Percentiles rank a stretch among this genome's conserved stretches.
These are phyloP conservation scores for Lyophyllum shimeji DNA, from an alignment of 768 basidiomycete species.

Conservation along the genomic window DNA sequence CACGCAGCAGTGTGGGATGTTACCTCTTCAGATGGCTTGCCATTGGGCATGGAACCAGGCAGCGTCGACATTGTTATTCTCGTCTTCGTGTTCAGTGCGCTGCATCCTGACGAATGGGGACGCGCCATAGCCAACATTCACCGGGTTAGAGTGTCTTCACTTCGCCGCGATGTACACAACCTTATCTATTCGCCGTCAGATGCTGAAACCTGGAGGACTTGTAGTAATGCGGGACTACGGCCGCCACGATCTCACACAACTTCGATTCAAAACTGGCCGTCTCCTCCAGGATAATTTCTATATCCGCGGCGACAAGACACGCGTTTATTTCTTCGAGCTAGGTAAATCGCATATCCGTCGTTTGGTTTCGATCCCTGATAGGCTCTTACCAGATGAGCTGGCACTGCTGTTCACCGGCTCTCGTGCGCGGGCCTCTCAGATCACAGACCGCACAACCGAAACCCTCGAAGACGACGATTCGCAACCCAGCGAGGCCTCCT, in stretches of 20 bases:
- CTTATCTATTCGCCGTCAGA: slow-evolving; percentile 39
- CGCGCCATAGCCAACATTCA: slow-evolving; percentile 80
- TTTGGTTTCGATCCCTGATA: background rate
- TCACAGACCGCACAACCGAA: slow-evolving; percentile 28
- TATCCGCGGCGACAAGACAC: slow-evolving; percentile 93
- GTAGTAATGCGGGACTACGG: slow-evolving; percentile 93
- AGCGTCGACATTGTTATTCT: slow-evolving; percentile 90
- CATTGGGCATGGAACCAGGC: slow-evolving; percentile 58
- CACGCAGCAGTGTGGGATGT: slow-evolving; percentile 90
- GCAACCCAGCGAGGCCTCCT: background rate
- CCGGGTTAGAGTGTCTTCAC: slow-evolving; percentile 42
- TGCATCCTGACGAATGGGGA: slow-evolving; percentile 92
- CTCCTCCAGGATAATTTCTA: slow-evolving; percentile 95
- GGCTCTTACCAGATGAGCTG: slow-evolving; percentile 59
- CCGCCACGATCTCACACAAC: slow-evolving; percentile 89
- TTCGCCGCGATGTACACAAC: background rate
- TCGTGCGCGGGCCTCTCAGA: slow-evolving; percentile 32
- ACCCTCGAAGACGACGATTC: slow-evolving; percentile 36
- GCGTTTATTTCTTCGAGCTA: slow-evolving; percentile 95
- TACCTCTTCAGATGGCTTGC: slow-evolving; percentile 59
- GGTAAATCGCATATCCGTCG: slow-evolving; percentile 42
- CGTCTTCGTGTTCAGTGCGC: slow-evolving; percentile 90
- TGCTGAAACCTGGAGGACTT: slow-evolving; percentile 86
- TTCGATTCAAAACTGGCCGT: slow-evolving; percentile 86
- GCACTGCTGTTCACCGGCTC: slow-evolving; percentile 77